Base-by-base conservation (phyloP, 345 rosid species). In the Populus alba region DNA sequence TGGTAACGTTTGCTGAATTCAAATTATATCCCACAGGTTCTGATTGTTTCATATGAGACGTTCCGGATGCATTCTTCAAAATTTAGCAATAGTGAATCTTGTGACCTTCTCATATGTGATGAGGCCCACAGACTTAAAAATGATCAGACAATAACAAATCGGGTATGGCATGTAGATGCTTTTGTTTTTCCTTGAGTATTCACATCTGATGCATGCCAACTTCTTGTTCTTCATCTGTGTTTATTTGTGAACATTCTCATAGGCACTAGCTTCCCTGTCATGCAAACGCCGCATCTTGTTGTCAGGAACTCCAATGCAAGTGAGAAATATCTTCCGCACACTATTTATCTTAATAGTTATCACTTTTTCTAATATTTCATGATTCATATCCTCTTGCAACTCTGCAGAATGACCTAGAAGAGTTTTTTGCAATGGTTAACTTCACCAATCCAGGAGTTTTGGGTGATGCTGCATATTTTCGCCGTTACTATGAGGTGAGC, bases 261-360 rank as follows among this genome's bases (percentile, higher is more conserved):
- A 96, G 99, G 98, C 98, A 77, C 89, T 96, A 87, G 98, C 99
- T 82, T 82, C 94, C 51, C 90, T 96, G 73, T 78, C 97, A 73
- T 96, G 99, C 88, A 90, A 85, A 80, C 97, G 97, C 29, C 90
- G 98, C 70, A 89, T 96, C 79, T 84, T 96, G 88, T 84, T 96
- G 85, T 96, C 97, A 55, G 99, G 99, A 83, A 96, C 99, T 71
- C 98, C 99, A 78, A 94, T 96, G 97, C 99, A 96, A 96, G 98
- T 91, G 81, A 81, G 77, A 35, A 71, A 51, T 65, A 71, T 66
- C 65, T 77, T 39, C 45, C 71, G n/a, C 33, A 41, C 20, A 3
- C 37, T 55, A 65, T 49, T 71, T 25, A 17, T 72, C 20, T 71
- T 57, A 5, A 33, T 10, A 53, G 38, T 31, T 51, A 53, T 7